Evolutionary conservation across 805 yeast species (phyloP).

Genomic region (Wickerhamomyces bovis): DNA sequence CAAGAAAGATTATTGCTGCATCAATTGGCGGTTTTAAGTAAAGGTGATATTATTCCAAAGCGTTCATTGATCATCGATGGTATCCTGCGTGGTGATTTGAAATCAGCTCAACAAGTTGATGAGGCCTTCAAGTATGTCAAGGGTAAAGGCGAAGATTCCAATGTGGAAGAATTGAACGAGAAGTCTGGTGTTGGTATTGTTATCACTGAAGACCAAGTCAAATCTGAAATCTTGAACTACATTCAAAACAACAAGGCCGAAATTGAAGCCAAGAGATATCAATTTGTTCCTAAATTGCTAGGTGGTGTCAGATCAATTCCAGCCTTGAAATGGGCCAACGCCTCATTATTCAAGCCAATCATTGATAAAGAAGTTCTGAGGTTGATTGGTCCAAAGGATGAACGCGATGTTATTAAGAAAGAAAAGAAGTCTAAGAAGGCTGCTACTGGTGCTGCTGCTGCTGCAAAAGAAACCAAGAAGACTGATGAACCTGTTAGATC

Average conservation of each 20-base stretch:
- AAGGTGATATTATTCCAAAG: slow-evolving; percentile 43
- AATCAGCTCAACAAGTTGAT: slow-evolving; percentile 65
- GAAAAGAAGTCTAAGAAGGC: slow-evolving; percentile 54
- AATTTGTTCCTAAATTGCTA: slow-evolving; percentile 67
- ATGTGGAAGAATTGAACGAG: slow-evolving; percentile 48
- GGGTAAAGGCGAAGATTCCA: slow-evolving; percentile 38
- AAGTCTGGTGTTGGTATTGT: slow-evolving; percentile 79
- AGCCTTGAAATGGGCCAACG: slow-evolving; percentile 86
- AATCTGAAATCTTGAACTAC: slow-evolving; percentile 49
- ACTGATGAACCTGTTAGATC: slow-evolving; percentile 37
- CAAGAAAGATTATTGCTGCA: slow-evolving; percentile 63
- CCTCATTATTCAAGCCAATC: slow-evolving; percentile 77
- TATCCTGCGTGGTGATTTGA: slow-evolving; percentile 58
- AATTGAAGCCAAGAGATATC: slow-evolving; percentile 70
- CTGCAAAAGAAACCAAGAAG: slow-evolving; percentile 19
- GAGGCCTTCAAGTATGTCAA: slow-evolving; percentile 77
- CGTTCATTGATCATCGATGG: slow-evolving; percentile 52
- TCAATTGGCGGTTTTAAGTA: slow-evolving; percentile 66
- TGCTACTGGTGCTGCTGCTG: slow-evolving; percentile 26
- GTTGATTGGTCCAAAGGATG: slow-evolving; percentile 91
- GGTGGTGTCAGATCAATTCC: slow-evolving; percentile 72
- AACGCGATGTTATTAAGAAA: slow-evolving; percentile 78
- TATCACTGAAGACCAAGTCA: slow-evolving; percentile 61
- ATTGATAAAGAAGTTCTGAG: slow-evolving; percentile 73
- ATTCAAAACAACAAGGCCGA: slow-evolving; percentile 53